Base-by-base conservation (phyloP, 495 filamentous ascomycete genomes). In the Pseudoneurospora amorphoporcata region DNA sequence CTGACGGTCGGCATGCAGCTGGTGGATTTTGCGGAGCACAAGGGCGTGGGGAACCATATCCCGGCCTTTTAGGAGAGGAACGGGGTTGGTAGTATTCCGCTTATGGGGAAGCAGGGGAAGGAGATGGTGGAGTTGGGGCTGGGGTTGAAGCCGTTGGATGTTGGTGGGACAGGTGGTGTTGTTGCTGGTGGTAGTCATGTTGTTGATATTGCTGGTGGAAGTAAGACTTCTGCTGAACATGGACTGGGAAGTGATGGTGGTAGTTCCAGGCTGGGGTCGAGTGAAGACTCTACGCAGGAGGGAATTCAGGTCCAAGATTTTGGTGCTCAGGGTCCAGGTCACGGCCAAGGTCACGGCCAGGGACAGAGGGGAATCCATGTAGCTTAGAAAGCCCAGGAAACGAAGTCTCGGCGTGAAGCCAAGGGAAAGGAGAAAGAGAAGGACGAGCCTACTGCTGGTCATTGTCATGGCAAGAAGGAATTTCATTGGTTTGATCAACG, bases 1-100 rank as follows among this genome's bases (percentile, higher is more conserved):
- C 80, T 95, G 39, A 86, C 88, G 16, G 88, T 93, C 39, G 94
- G 93, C 14, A 87, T 86, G 70, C 90, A 95, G 78, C 72, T 99
- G 73, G 86, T 97, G 29, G 83, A 83, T 75, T 77, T 95, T 78
- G 95, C 94, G 39, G 85, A 87, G 77, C 87, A 90, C 75, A 90
- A 88, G 81, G 88, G 88, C 6, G 73, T 97, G 23, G 94, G 94
- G n/a, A 92, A 85, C 32, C 88, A 83, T 38, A 82, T 97, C 75
- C 85, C 90, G 77, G 86, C 89, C 4, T 93, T 95, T 80, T 94
- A 68, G 74, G 58, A 68, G n/a, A 68, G 41, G 19, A 68, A 65
- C 53, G 53, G 53, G 29, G 53, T 65, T 65, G 53, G 53, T 65
- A 65, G 53, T 65, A 65, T 65, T 65, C 53, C 53, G 53, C 53